phyloP scores from a whole-genome alignment of 2,329 filamentous ascomycete species.

The Biscogniauxia marginata region DNA sequence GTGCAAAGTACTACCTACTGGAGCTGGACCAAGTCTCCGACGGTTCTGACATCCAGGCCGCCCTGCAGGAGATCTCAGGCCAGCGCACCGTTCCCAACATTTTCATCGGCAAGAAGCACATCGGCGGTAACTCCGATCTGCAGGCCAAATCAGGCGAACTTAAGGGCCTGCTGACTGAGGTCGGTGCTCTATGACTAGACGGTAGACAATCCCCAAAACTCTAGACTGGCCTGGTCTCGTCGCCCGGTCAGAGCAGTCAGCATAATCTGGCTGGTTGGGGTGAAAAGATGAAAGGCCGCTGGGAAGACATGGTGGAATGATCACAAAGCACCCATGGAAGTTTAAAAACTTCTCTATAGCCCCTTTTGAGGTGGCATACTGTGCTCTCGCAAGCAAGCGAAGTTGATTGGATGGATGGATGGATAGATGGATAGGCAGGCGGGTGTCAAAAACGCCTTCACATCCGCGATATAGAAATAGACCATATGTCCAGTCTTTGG shows the following conservation, averaged over 20 bases:
- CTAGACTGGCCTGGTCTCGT: neutral
- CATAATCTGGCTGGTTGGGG: neutral
- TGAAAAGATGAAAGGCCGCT: neutral
- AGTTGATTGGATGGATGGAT: neutral
- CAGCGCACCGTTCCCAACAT: conserved; percentile 95
- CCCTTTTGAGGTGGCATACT: neutral
- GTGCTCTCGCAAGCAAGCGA: neutral
- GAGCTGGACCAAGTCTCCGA: conserved; percentile 88
- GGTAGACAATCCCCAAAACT: conserved; percentile 14
- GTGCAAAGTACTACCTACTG: conserved; percentile 70
- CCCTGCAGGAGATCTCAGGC: conserved; percentile 74
- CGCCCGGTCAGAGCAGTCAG: neutral
- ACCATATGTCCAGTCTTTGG: neutral
- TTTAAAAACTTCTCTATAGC: neutral
- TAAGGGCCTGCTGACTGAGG: conserved; percentile 60
- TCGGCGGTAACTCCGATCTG: conserved; percentile 92
- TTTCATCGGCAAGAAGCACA: conserved; percentile 87
- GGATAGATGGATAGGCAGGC: neutral
- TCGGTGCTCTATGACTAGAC: conserved; percentile 56
- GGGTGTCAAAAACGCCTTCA: neutral
- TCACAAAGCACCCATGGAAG: too few relatives aligned
- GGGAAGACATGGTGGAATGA: too few relatives aligned
- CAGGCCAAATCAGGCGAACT: conserved; percentile 67
- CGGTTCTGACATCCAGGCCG: conserved; percentile 77
- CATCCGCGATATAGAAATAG: neutral